These are phyloP conservation scores for Calocera viscosa DNA, from an alignment of 768 basidiomycete species.

Conservation along the genomic window DNA sequence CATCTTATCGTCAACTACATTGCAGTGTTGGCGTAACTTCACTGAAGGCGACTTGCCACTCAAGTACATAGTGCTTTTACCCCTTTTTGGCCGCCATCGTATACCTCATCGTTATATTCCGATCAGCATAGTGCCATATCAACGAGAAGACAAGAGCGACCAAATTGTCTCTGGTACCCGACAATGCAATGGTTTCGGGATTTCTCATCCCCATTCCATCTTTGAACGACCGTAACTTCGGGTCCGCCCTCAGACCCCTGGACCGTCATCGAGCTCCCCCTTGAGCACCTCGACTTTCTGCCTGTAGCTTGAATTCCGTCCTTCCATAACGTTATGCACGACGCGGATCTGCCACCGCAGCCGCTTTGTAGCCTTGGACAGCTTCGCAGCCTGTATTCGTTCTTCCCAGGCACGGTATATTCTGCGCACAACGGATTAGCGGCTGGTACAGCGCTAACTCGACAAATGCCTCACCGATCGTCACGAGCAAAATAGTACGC, in stretches of 20 bases:
- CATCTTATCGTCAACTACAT: too few species aligned
- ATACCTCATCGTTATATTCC: too few species aligned
- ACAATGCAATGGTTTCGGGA: too few species aligned
- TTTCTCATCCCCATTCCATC: too few species aligned
- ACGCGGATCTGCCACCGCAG: slow-evolving; percentile 60
- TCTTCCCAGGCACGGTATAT: slow-evolving; percentile 34
- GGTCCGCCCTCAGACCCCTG: slow-evolving; percentile 32
- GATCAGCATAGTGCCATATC: too few species aligned
- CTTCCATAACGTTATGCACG: slow-evolving; percentile 51
- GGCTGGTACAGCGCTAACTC: slow-evolving; percentile 55
- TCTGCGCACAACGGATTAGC: slow-evolving; percentile 29
- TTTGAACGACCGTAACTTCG: neutral
- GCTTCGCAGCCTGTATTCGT: slow-evolving; percentile 31
- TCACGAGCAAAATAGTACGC: slow-evolving; percentile 91
- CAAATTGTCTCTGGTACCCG: too few species aligned
- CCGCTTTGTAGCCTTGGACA: slow-evolving; percentile 39
- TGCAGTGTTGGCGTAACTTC: too few species aligned
- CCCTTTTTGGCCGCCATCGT: too few species aligned
- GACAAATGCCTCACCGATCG: slow-evolving; percentile 36
- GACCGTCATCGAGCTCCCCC: slow-evolving; percentile 52
- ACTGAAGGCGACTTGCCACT: too few species aligned
- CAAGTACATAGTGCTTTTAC: too few species aligned
- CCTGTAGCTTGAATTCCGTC: slow-evolving; percentile 53
- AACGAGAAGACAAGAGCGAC: too few species aligned
- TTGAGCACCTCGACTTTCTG: slow-evolving; percentile 52